Percentiles rank a stretch among this genome's conserved stretches.
Conservation (phyloP, 1,284 basidiomycete species). For the Trametes polyzona region DNA sequence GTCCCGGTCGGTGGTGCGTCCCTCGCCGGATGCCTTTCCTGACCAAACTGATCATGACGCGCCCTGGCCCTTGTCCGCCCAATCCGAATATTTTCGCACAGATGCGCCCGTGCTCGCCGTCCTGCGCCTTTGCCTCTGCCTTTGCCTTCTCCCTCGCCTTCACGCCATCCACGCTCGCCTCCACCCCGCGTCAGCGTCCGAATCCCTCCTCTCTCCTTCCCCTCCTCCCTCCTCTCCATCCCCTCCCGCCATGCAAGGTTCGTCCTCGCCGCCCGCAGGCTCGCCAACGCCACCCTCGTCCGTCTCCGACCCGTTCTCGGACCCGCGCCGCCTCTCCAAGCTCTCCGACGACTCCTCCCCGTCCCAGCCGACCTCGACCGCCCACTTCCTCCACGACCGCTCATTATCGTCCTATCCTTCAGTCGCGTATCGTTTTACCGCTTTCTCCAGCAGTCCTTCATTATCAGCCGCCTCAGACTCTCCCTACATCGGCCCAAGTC, state of each 20-base stretch:
- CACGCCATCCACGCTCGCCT: not conserved
- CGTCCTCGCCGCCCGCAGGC: not conserved
- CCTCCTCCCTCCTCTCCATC: not conserved
- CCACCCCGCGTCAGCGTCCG: conserved; percentile 3
- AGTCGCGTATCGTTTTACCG: conserved; percentile 26
- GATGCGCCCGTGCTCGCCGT: no score
- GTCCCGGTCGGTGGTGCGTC: not conserved
- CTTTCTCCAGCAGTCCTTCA: conserved; percentile 26
- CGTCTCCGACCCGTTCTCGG: conserved; percentile 3
- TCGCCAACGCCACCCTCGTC: conserved; percentile 11
- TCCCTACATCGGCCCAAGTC: conserved; percentile 33
- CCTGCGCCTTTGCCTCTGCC: no score
- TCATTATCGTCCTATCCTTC: conserved; percentile 15
- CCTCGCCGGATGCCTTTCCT: not conserved
- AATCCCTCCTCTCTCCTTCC: not conserved
- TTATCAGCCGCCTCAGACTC: conserved; percentile 33
- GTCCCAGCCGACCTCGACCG: conserved; percentile 8
- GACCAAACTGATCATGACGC: conserved; percentile 4
- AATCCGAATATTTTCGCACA: conserved; percentile 1
- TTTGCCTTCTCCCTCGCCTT: not conserved
- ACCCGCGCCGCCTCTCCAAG: conserved; percentile 14
- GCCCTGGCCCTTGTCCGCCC: conserved; percentile 3
- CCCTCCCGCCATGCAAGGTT: conserved; percentile 13
- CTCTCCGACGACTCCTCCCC: conserved; percentile 16
- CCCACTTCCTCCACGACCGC: conserved; percentile 14